Conservation (phyloP, 2,329 filamentous ascomycete genomes). For the Fusarium algeriense region DNA sequence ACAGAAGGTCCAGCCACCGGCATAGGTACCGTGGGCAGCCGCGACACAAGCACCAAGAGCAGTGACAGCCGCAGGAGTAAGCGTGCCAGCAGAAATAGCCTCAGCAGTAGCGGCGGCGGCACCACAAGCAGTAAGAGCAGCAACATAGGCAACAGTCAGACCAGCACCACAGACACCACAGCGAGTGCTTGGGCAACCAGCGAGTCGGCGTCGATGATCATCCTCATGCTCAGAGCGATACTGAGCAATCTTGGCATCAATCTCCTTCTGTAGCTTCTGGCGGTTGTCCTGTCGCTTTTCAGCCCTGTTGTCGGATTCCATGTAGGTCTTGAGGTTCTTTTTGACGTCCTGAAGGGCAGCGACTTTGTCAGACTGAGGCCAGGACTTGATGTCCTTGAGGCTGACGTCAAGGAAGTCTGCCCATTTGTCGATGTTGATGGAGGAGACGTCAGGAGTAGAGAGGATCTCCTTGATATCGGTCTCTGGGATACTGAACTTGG, state of each 20-base stretch:
- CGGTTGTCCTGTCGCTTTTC: background rate
- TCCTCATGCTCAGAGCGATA: background rate
- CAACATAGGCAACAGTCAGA: background rate
- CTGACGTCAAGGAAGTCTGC: background rate
- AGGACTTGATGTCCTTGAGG: slow-evolving; percentile 5
- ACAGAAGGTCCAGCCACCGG: background rate
- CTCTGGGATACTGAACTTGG: slow-evolving; percentile 3
- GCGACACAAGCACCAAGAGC: background rate
- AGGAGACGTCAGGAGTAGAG: background rate
- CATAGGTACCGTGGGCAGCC: background rate
- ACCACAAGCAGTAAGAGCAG: slow-evolving; percentile 4
- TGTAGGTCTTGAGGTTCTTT: background rate
- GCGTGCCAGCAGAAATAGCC: background rate
- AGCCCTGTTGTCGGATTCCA: background rate
- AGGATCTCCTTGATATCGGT: background rate
- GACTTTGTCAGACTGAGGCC: background rate
- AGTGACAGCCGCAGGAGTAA: background rate
- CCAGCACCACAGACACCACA: slow-evolving; percentile 9
- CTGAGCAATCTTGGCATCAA: background rate
- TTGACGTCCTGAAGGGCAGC: background rate
- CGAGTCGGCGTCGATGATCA: slow-evolving; percentile 3
- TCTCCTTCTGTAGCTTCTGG: slow-evolving; percentile 4
- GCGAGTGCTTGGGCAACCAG: background rate
- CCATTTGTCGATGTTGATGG: slow-evolving; percentile 5
- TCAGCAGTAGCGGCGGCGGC: slow-evolving; percentile 2